Percentiles rank a stretch among this genome's conserved stretches.
These are phyloP conservation scores for Boletus sp. DNA, from an alignment of 768 basidiomycete species.

Conservation along the genomic window DNA sequence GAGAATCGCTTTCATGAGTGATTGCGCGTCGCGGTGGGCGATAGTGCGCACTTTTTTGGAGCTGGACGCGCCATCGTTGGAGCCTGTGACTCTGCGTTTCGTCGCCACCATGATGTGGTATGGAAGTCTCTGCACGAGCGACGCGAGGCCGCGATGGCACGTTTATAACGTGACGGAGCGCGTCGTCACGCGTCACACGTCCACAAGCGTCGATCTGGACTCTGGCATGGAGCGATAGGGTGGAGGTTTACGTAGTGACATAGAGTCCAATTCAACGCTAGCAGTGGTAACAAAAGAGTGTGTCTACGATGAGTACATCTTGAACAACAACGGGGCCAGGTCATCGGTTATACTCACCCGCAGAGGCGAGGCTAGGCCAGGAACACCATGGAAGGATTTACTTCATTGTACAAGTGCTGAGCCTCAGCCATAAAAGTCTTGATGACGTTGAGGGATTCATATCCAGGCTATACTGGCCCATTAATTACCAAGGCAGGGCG, in stretches of 20 bases:
- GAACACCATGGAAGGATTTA: neutral
- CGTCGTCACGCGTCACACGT: conserved; percentile 25
- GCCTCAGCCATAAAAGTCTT: neutral
- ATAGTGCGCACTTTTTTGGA: conserved; percentile 30
- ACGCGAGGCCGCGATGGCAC: neutral
- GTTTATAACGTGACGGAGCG: conserved; percentile 23
- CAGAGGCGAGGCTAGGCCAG: neutral
- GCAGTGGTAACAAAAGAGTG: neutral
- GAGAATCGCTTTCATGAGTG: conserved; percentile 39
- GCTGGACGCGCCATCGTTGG: conserved; percentile 9
- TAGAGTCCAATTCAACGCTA: neutral
- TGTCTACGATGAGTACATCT: neutral
- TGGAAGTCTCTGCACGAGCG: neutral
- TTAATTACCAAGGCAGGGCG: neutral
- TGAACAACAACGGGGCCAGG: too few relatives aligned
- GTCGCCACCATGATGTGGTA: conserved; percentile 9
- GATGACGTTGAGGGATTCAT: neutral
- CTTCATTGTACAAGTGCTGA: neutral
- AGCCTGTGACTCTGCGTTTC: conserved; percentile 39
- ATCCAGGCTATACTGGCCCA: neutral
- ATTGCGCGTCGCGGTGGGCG: conserved; percentile 31
- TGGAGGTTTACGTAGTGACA: neutral
- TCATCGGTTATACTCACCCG: neutral
- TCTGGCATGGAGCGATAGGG: neutral
- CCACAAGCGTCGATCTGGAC: neutral